Conservation (phyloP, 371 early-diverging fungal genomes). For the Umbelopsis sp. region DNA sequence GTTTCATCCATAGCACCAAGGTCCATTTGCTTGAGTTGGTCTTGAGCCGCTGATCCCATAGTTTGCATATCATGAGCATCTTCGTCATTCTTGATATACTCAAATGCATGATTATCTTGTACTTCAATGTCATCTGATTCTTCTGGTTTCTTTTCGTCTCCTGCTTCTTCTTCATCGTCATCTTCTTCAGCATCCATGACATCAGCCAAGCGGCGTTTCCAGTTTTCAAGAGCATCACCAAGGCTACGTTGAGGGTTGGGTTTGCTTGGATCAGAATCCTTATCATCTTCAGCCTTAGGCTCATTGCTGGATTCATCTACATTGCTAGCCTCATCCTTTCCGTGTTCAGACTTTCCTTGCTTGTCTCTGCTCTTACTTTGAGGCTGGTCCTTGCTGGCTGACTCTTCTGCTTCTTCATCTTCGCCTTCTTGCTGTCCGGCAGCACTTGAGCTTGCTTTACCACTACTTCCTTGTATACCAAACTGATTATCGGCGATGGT, state of each 20-base stretch:
- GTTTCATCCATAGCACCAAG: slow-evolving; percentile 60
- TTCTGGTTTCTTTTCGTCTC: slow-evolving; percentile 45
- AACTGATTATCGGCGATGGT: slow-evolving; percentile 63
- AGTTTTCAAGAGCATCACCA: slow-evolving; percentile 89
- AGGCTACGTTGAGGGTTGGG: slow-evolving; percentile 81
- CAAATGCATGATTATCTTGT: slow-evolving; percentile 68
- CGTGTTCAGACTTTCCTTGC: slow-evolving; percentile 43
- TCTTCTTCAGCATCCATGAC: slow-evolving; percentile 58
- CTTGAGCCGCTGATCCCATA: slow-evolving; percentile 74
- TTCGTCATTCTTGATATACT: slow-evolving; percentile 79
- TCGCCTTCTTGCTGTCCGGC: slow-evolving; percentile 55
- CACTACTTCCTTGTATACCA: slow-evolving; percentile 71
- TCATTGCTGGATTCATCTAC: slow-evolving; percentile 25
- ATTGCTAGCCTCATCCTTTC: slow-evolving; percentile 45
- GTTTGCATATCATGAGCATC: slow-evolving; percentile 78
- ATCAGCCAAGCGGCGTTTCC: slow-evolving; percentile 82
- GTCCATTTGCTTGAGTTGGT: slow-evolving; percentile 71
- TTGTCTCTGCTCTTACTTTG: slow-evolving; percentile 39
- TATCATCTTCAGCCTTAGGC: slow-evolving; percentile 34
- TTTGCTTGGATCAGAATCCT: slow-evolving; percentile 25
- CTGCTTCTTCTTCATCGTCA: slow-evolving; percentile 46
- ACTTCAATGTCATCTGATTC: slow-evolving; percentile 56
- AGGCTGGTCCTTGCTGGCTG: slow-evolving; percentile 35
- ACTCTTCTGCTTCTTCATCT: slow-evolving; percentile 42
- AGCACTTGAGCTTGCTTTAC: slow-evolving; percentile 56